Base-by-base conservation (phyloP, 2,329 filamentous ascomycete species). In the Paraconiothyrium sp. region DNA sequence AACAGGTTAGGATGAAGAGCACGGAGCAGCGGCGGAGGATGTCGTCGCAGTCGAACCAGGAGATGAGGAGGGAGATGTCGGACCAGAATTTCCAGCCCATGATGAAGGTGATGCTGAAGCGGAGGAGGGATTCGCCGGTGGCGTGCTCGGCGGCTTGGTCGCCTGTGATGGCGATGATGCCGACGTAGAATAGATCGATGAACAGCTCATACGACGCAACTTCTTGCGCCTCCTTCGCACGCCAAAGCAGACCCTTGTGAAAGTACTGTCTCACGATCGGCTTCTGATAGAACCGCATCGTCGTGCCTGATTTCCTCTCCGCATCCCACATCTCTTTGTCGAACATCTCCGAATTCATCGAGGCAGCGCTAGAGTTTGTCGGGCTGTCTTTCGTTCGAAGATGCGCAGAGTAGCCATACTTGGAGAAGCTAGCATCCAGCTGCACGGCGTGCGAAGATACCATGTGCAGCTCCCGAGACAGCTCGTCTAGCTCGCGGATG, bases 201-300 rank as follows among this genome's bases (percentile, higher is more conserved):
- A 90, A 90, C 1, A 90, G 82, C 72, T 90, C 88, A 68, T 89
- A 89, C 16, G 82, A 84, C 65, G 86, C 86, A 6, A 89, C 86
- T 73, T 89, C 84, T n/a, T 87, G 86, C 22, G 81, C 78, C 54
- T 85, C 84, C 8, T 82, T 83, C 1, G 86, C 84, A 54, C 88
- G 81, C 88, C 88, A 90, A 8, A 90, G 75, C 13, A 90, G 80
- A 0, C 87, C 88, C 61, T 86, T 86, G 71, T 90, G 87, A 68
- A 89, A 89, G 76, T 89, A 90, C 77, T 90, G 88, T 60, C 87
- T 82, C 3, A 90, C 81, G 7, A 86, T 83, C 0, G 88, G 88
- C 63, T 82, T 83, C 71, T 86, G 86, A 72, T 86, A 88, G 60
- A 90, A 76, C 70, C 84, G 85, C 69, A 89, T 82, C 1, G 83